These are phyloP conservation scores for Tetrahymena elliotti DNA, from an alignment of 73 alveolate species.

Conservation along the genomic window DNA sequence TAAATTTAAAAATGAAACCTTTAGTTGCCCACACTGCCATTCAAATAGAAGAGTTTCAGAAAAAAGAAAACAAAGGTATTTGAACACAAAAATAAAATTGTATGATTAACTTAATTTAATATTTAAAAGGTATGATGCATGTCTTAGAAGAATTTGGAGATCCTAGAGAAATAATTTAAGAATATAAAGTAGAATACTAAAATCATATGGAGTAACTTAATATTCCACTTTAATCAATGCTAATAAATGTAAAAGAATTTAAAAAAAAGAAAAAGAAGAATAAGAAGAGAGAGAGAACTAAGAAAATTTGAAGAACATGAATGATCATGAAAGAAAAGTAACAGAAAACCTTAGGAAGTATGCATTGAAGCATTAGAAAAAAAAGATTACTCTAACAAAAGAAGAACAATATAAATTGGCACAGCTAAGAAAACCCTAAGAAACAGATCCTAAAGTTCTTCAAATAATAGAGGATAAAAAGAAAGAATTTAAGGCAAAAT, in stretches of 20 bases:
- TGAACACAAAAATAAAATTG: not conserved
- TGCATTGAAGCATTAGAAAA: not conserved
- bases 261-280: not conserved
- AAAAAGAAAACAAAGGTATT: constrained; percentile 49
- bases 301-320: not conserved
- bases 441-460: constrained; percentile 43
- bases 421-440: constrained; percentile 38
- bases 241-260: not conserved
- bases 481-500: constrained; percentile 33
- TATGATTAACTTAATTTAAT: not conserved
- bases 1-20: constrained; percentile 58
- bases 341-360: constrained; percentile 5
- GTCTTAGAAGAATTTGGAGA: constrained; percentile 70
- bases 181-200: constrained; percentile 17
- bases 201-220: not conserved
- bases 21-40: constrained; percentile 56
- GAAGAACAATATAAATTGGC: constrained; percentile 47
- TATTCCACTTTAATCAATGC: not conserved
- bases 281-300: not conserved
- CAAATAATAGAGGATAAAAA: constrained; percentile 27
- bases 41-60: constrained; percentile 44
- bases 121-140: constrained; percentile 28
- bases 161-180: constrained; percentile 46
- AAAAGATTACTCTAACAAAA: constrained; percentile 2
- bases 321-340: constrained; percentile 8